Conservation (phyloP, 306 rosid genomes). For the cucumber (Cucumis sativus) region Cucumber_9930_V3 NC_026660.2:18312501-18313000, state of each 20-base stretch:
- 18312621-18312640: neutral
- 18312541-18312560: no score
- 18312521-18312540: no score
- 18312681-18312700: neutral
- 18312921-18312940: conserved; percentile 53
- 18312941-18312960: conserved; percentile 88
- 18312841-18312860: neutral
- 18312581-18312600: no score
- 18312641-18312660: neutral
- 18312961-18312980: conserved; percentile 51
- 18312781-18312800: neutral
- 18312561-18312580: no score
- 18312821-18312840: neutral
- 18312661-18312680: neutral
- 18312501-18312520: no score
- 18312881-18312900: neutral
- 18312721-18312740: neutral
- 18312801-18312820: neutral
- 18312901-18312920: neutral
- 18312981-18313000: conserved; percentile 79
- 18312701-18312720: neutral
- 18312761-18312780: neutral
- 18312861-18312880: neutral
- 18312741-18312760: neutral
- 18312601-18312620: neutral